phyloP scores from a whole-genome alignment of 345 rosid genomes.

The thale cress (Arabidopsis thaliana) region DNA sequence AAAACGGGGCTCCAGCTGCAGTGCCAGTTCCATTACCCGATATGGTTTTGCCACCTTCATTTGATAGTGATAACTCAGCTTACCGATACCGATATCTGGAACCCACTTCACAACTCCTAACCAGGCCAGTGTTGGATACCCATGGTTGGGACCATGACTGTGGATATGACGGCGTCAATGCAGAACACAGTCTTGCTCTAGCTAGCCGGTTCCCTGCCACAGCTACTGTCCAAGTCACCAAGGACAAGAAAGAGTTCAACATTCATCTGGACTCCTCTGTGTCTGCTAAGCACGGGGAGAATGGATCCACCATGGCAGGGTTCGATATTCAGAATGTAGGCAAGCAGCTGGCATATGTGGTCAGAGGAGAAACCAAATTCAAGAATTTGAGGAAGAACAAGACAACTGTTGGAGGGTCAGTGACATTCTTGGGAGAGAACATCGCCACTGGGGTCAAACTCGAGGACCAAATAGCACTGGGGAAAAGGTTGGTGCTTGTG shows the following conservation, averaged over 20 bases:
- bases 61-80: conserved; percentile 84
- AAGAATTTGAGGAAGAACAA: conserved; percentile 75
- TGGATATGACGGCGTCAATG: conserved; percentile 92
- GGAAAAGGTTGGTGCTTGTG: conserved; percentile 74
- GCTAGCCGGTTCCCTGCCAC: conserved; percentile 73
- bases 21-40: conserved; percentile 92
- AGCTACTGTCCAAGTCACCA: conserved; percentile 80
- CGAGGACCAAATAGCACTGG: conserved; percentile 84
- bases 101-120: conserved; percentile 80
- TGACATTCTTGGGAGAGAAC: conserved; percentile 87
- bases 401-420: conserved; percentile 73
- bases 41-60: conserved; percentile 89
- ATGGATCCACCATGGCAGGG: conserved; percentile 90
- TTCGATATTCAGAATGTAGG: conserved; percentile 96
- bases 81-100: conserved; percentile 91
- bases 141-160: conserved; percentile 99
- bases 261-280: conserved; percentile 92
- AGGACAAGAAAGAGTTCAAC: conserved; percentile 95
- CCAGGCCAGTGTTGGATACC: conserved; percentile 89
- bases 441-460: conserved; percentile 82
- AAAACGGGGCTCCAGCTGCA: conserved; percentile 76
- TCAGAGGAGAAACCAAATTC: conserved; percentile 88
- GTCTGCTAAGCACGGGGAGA: conserved; percentile 79
- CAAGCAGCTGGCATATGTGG: conserved; percentile 83
- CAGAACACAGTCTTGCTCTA: conserved; percentile 74